Conservation (phyloP, 495 filamentous ascomycete species). For the Aspergillus steynii region DNA sequence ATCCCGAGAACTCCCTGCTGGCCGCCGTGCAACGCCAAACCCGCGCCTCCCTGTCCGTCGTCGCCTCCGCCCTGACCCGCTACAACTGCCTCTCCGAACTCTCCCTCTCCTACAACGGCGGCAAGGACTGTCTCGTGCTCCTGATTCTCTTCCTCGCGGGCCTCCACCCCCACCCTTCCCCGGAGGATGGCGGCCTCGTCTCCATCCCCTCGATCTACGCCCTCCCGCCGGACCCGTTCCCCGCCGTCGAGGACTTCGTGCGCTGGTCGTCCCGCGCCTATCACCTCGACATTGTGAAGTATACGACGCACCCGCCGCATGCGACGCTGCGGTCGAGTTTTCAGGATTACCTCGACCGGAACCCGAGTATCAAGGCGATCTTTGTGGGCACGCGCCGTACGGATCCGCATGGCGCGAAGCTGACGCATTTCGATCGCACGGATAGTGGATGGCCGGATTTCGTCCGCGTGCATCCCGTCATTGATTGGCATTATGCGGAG, state of each 20-base stretch:
- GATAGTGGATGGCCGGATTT: conserved; percentile 91
- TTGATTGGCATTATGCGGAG: conserved; percentile 96
- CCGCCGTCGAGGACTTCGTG: conserved; percentile 84
- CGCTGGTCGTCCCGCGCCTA: conserved; percentile 60
- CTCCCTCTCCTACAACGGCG: conserved; percentile 94
- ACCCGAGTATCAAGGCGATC: conserved; percentile 69
- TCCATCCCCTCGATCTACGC: conserved; percentile 85
- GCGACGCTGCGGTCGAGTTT: conserved; percentile 65
- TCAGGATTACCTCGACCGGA: conserved; percentile 66
- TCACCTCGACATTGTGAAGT: conserved; percentile 73
- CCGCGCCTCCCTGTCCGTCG: conserved; percentile 65
- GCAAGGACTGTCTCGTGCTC: conserved; percentile 95
- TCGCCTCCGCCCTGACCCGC: conserved; percentile 65
- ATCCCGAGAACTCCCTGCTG: conserved; percentile 55
- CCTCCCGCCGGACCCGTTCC: conserved; percentile 75
- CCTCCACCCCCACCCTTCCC: conserved; percentile 37
- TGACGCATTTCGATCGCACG: conserved; percentile 81
- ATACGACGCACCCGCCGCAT: conserved; percentile 57
- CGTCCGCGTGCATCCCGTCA: conserved; percentile 90
- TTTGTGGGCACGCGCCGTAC: conserved; percentile 91
- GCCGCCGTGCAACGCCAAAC: conserved; percentile 71
- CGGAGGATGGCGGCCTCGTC: conserved; percentile 12
- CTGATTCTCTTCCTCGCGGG: conserved; percentile 83
- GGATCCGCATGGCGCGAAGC: conserved; percentile 79
- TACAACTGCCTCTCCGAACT: conserved; percentile 72